Conservation (phyloP, 2,329 filamentous ascomycete species). For the Fusarium domesticum region DNA sequence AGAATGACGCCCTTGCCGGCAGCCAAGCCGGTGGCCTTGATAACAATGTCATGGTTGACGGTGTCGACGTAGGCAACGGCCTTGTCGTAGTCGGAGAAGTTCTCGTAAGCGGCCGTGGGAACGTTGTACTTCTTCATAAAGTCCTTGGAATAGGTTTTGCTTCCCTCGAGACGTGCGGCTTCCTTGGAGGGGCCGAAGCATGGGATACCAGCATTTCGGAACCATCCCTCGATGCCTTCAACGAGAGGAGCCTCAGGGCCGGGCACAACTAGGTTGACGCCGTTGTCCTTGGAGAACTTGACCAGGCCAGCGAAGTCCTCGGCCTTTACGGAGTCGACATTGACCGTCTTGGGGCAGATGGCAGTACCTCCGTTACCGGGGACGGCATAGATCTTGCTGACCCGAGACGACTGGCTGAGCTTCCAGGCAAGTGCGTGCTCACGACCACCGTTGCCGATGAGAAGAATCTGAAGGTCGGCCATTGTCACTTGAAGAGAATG, state of each 20-base stretch:
- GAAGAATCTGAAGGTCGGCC: slow-evolving; percentile 62
- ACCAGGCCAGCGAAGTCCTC: slow-evolving; percentile 79
- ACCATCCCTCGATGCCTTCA: slow-evolving; percentile 82
- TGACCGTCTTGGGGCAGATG: slow-evolving; percentile 66
- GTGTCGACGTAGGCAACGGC: slow-evolving; percentile 72
- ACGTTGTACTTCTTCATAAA: slow-evolving; percentile 93
- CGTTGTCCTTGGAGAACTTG: slow-evolving; percentile 67
- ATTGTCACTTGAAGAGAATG: slow-evolving; percentile 3
- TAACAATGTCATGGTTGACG: slow-evolving; percentile 72
- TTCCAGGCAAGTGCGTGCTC: slow-evolving; percentile 95
- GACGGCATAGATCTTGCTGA: slow-evolving; percentile 68
- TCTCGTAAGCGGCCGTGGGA: slow-evolving; percentile 86
- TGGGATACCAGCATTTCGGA: slow-evolving; percentile 68
- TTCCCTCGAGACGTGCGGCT: slow-evolving; percentile 89
- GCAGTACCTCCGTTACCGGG: slow-evolving; percentile 88
- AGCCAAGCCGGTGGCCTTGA: slow-evolving; percentile 90
- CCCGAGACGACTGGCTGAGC: slow-evolving; percentile 74
- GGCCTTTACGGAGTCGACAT: slow-evolving; percentile 65
- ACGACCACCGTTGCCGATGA: slow-evolving; percentile 82
- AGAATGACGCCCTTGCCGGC: slow-evolving; percentile 96
- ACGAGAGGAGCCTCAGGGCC: slow-evolving; percentile 94
- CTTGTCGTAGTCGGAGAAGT: slow-evolving; percentile 74
- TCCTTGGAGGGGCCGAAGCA: slow-evolving; percentile 83
- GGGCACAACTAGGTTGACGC: slow-evolving; percentile 79
- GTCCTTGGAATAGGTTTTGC: slow-evolving; percentile 96